A percentile compares a stretch with the other conserved stretches of the same genome.
phyloP scores from a whole-genome alignment of 257 asterid species.

The Marsdenia floribunda region DNA sequence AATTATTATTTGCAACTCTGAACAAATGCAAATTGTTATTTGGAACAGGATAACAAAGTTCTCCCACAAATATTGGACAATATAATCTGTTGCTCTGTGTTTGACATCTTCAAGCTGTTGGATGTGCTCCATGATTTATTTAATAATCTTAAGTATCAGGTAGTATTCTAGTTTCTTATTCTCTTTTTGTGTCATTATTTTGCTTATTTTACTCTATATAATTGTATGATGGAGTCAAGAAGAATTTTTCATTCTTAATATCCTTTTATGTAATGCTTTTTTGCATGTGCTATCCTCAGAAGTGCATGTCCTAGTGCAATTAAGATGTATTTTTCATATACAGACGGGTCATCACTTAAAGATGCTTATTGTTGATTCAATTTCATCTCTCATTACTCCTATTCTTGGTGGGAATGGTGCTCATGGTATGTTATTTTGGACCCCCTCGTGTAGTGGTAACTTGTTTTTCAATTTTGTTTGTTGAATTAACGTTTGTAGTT shows the following conservation, averaged over 20 bases:
- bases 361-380: conserved; percentile 75
- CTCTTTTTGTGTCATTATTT: too few relatives aligned
- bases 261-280: neutral
- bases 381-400: conserved; percentile 80
- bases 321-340: conserved; percentile 13
- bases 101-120: conserved; percentile 66
- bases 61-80: conserved; percentile 51
- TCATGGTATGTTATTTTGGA: conserved; percentile 45
- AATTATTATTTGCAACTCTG: neutral
- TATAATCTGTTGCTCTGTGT: conserved; percentile 53
- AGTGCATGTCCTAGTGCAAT: conserved; percentile 1
- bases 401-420: conserved; percentile 73
- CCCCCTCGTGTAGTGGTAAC: neutral
- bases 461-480: neutral
- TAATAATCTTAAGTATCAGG: conserved; percentile 54
- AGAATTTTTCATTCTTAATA: neutral
- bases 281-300: conserved; percentile 7
- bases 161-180: conserved; percentile 5
- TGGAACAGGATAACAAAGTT: conserved; percentile 34
- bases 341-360: conserved; percentile 42
- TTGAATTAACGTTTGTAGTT: neutral
- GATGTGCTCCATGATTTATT: conserved; percentile 60
- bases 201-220: neutral
- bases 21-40: conserved; percentile 8
- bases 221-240: neutral